Evolutionary conservation across 2,329 filamentous ascomycete species (phyloP).

Genomic region (Cercospora zeae-maydis): DNA sequence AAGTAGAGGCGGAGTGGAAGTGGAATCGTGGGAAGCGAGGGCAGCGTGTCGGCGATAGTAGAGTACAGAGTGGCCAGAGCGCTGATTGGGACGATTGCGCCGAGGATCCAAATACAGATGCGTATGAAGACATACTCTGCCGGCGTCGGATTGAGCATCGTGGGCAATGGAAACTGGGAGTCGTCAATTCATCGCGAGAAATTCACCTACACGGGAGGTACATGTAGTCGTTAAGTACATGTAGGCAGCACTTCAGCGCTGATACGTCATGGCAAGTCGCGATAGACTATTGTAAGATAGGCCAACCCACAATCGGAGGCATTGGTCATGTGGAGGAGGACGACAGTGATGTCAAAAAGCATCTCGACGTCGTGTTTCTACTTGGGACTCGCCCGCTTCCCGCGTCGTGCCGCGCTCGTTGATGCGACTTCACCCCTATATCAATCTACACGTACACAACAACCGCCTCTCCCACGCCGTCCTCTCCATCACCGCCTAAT

Average conservation of each 20-base stretch:
- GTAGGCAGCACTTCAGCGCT: not conserved
- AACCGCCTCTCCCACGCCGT: too few relatives aligned
- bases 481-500: too few relatives aligned
- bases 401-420: not conserved
- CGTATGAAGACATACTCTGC: conserved; percentile 22
- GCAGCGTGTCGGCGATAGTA: not conserved
- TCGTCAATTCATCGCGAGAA: not conserved
- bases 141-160: conserved; percentile 22
- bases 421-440: not conserved
- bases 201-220: not conserved
- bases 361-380: too few relatives aligned
- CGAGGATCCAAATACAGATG: conserved; percentile 17
- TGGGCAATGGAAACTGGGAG: not conserved
- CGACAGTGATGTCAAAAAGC: too few relatives aligned
- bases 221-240: too few relatives aligned
- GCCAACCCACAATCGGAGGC: not conserved
- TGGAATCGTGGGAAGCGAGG: conserved; percentile 7
- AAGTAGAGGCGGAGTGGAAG: conserved; percentile 12
- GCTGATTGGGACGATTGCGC: conserved; percentile 15
- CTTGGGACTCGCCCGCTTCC: too few relatives aligned
- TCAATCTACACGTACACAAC: too few relatives aligned
- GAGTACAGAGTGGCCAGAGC: conserved; percentile 6
- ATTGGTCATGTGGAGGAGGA: too few relatives aligned
- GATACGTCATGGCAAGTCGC: not conserved
- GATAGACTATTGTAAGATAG: too few relatives aligned